phyloP scores from a whole-genome alignment of 805 yeast genomes.

The Wickerhamomyces tratensis region DNA sequence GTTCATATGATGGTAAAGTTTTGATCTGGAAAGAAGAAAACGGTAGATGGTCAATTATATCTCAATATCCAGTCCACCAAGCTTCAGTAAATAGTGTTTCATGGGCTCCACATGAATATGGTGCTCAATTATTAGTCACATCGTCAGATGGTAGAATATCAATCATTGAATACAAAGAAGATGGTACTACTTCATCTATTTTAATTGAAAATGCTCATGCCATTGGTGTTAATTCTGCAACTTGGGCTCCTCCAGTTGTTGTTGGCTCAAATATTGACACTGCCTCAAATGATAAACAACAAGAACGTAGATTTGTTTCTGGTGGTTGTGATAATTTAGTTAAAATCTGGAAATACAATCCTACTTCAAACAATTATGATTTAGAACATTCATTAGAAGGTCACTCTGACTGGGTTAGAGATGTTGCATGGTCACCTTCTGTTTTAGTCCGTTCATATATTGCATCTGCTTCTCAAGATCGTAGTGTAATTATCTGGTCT shows the following conservation, averaged over 20 bases:
- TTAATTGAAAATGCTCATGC: slow-evolving; percentile 64
- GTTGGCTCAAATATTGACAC: slow-evolving; percentile 23
- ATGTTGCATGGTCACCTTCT: slow-evolving; percentile 97
- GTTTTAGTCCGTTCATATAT: slow-evolving; percentile 78
- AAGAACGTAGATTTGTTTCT: slow-evolving; percentile 71
- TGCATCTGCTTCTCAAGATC: slow-evolving; percentile 96
- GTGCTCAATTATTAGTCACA: slow-evolving; percentile 82
- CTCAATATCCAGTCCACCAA: slow-evolving; percentile 80
- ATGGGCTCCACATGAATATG: slow-evolving; percentile 98
- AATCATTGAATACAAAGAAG: slow-evolving; percentile 83
- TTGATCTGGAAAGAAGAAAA: slow-evolving; percentile 92
- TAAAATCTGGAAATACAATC: slow-evolving; percentile 75
- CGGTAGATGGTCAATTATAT: slow-evolving; percentile 79
- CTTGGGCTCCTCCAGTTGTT: slow-evolving; percentile 74
- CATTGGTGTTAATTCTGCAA: slow-evolving; percentile 88
- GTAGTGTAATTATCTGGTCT: slow-evolving; percentile 92
- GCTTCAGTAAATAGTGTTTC: slow-evolving; percentile 91
- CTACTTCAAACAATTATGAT: slow-evolving; percentile 45
- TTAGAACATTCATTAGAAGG: slow-evolving; percentile 78
- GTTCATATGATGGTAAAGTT: slow-evolving; percentile 93
- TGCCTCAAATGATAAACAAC: slow-evolving; percentile 22
- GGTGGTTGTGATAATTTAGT: slow-evolving; percentile 95
- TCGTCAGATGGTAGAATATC: slow-evolving; percentile 92
- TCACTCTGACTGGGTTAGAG: slow-evolving; percentile 98
- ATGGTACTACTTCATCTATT: slow-evolving; percentile 62